These are phyloP conservation scores for Glycyrrhiza uralensis DNA, from an alignment of 306 rosid genomes.

Conservation along the genomic window DNA sequence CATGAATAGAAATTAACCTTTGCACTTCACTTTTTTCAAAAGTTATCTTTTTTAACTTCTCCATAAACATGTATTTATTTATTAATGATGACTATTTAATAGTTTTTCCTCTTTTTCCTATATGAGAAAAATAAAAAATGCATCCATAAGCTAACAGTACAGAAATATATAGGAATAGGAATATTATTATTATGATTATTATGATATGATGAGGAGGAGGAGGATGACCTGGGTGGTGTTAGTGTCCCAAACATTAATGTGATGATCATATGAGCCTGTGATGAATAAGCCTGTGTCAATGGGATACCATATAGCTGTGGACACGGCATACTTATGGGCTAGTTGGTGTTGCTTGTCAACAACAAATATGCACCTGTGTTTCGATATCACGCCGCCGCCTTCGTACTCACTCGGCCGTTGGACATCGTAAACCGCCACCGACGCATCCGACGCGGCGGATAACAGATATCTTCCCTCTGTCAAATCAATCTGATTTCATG, in stretches of 20 bases:
- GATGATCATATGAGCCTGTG: constrained; percentile 86
- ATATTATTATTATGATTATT: neutral
- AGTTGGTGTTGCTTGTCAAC: constrained; percentile 68
- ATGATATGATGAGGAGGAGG: neutral
- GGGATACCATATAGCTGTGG: constrained; percentile 95
- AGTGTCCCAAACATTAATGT: constrained; percentile 93
- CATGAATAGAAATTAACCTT: too few relatives aligned
- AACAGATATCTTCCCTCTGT: constrained; percentile 81
- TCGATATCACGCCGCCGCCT: constrained; percentile 45
- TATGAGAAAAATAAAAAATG: too few relatives aligned
- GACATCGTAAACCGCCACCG: constrained; percentile 68
- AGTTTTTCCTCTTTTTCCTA: too few relatives aligned
- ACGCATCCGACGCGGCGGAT: constrained; percentile 80
- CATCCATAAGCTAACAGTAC: too few relatives aligned
- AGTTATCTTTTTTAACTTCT: too few relatives aligned
- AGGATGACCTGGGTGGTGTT: constrained; percentile 69
- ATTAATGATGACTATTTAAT: too few relatives aligned
- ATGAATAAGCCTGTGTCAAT: constrained; percentile 80
- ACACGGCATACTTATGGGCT: constrained; percentile 73
- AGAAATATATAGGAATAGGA: too few relatives aligned
- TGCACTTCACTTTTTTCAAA: too few relatives aligned
- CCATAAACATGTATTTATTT: too few relatives aligned
- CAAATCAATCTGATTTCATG: constrained; percentile 70
- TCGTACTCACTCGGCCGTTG: constrained; percentile 56
- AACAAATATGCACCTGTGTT: constrained; percentile 51